Base-by-base conservation (phyloP, 176 grass and related monocot species). In the Oryza officinalis region DNA sequence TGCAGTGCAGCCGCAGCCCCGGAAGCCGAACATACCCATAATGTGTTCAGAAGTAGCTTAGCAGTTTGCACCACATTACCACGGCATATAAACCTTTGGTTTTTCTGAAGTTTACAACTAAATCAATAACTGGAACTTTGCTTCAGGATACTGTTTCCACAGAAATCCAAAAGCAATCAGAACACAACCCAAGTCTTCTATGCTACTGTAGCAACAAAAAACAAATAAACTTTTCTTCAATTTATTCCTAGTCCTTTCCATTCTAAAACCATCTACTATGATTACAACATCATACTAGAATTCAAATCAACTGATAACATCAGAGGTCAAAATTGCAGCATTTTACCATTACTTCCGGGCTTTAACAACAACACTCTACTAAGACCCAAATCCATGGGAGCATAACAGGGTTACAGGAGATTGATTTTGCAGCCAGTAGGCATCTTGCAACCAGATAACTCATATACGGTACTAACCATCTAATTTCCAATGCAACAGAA, bases 141-240 rank as follows among this genome's bases (percentile, higher is more conserved):
- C 66, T 77, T 25, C 47, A 57, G 57, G 81, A 75, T 40, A 82
- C 5, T 32, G 40, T 74, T 63, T 52, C 64, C 38, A 76, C 28
- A 38, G 33, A 84, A 22, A 76, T 8, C 65, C 28, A 75, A 41
- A 47, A 33, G 32, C 74, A 20, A 84, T 13, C 40, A 76, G 61
- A 47, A 27, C 61, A 37, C 2, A 52, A 83, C 49, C 43, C 46
- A 14, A 37, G 11, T 9, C 60, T 41, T 41, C 15, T 38, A 69
- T 76, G 69, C 25, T 27, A 63, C 26, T 63, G 22, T 27, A 67
- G 69, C 17, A 67, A 76, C 25, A 76, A 41, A 46, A 13, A 54
- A 67, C 23, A 69, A 28, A 59, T 33, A 38, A 28, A 25, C 38
- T 78, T 37, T 18, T 78, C 13, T 18, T 78, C n/a, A 78, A 22